These are phyloP conservation scores for Chlamydomonas incerta DNA, from an alignment of 139 green algal genomes.

Conservation along the genomic window DNA sequence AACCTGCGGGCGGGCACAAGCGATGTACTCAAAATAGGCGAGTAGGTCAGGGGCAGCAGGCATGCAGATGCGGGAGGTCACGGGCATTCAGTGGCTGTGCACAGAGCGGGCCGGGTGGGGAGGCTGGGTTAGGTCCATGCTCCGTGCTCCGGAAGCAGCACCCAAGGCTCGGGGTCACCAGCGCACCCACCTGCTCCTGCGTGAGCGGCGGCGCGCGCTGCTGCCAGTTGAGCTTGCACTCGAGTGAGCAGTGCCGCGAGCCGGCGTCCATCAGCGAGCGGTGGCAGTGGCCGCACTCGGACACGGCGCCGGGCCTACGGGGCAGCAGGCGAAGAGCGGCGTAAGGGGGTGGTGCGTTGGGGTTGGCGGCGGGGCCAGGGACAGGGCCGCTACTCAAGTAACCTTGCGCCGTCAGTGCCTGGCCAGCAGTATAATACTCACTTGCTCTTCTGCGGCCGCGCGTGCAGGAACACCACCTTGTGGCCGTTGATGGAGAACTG, in stretches of 20 bases:
- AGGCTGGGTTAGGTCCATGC: too few species aligned
- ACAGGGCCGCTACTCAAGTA: not conserved
- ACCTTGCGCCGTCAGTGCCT: not conserved
- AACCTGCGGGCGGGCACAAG: too few species aligned
- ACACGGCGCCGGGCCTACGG: not conserved
- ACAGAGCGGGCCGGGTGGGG: too few species aligned
- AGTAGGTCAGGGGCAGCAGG: too few species aligned
- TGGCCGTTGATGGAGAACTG: constrained; percentile 85
- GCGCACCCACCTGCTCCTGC: not conserved
- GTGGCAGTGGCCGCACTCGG: constrained; percentile 14
- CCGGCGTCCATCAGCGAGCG: constrained; percentile 15
- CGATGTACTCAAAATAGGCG: too few species aligned
- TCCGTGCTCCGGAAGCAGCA: too few species aligned
- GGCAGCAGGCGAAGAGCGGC: not conserved
- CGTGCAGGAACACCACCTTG: constrained; percentile 85
- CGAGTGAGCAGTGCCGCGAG: constrained; percentile 28
- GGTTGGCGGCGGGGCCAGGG: too few species aligned
- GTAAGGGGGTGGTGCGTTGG: too few species aligned
- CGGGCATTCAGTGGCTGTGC: too few species aligned
- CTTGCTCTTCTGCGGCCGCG: constrained; percentile 75
- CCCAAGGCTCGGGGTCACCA: not conserved
- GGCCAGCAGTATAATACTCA: not conserved
- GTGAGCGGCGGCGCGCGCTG: not conserved
- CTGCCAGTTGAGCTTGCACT: constrained; percentile 38
- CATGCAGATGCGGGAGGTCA: too few species aligned